Percentiles rank a stretch among this genome's conserved stretches.
These are phyloP conservation scores for Bipolaris zeicola DNA, from an alignment of 2,329 filamentous ascomycete species.

Conservation along the genomic window DNA sequence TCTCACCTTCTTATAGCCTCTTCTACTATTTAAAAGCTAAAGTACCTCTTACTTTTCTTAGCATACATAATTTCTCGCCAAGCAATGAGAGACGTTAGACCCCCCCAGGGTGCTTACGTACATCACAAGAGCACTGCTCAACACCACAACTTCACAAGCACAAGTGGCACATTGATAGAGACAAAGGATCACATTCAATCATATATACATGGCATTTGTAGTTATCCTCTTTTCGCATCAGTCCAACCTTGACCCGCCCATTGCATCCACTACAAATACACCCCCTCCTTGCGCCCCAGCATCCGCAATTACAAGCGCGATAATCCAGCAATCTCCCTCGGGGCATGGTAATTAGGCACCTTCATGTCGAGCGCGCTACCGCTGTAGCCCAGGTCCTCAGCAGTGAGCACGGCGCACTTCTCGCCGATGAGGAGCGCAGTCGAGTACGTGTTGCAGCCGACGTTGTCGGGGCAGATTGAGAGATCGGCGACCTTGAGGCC, in stretches of 20 bases:
- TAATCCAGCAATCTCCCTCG: constrained; percentile 52
- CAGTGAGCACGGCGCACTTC: constrained; percentile 72
- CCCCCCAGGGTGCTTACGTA: no score
- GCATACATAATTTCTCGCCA: no score
- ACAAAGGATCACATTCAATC: neutral
- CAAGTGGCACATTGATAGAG: neutral
- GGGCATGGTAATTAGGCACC: constrained; percentile 59
- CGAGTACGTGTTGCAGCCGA: constrained; percentile 65
- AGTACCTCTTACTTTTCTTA: no score
- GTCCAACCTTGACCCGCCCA: neutral
- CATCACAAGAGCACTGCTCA: no score
- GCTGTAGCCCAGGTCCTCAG: constrained; percentile 75
- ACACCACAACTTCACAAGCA: neutral
- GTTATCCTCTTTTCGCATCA: neutral
- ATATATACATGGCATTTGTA: neutral
- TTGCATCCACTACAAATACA: neutral
- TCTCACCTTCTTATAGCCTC: no score
- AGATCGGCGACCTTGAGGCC: constrained; percentile 78
- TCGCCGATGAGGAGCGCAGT: constrained; percentile 77
- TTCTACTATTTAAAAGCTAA: no score
- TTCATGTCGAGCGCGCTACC: constrained; percentile 78
- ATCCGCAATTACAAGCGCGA: constrained; percentile 46
- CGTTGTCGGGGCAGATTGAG: constrained; percentile 78
- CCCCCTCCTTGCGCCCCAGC: no score
- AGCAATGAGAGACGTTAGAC: no score